phyloP scores from a whole-genome alignment of 2,329 filamentous ascomycete species.

The Chaetomiaceae sp. region DNA sequence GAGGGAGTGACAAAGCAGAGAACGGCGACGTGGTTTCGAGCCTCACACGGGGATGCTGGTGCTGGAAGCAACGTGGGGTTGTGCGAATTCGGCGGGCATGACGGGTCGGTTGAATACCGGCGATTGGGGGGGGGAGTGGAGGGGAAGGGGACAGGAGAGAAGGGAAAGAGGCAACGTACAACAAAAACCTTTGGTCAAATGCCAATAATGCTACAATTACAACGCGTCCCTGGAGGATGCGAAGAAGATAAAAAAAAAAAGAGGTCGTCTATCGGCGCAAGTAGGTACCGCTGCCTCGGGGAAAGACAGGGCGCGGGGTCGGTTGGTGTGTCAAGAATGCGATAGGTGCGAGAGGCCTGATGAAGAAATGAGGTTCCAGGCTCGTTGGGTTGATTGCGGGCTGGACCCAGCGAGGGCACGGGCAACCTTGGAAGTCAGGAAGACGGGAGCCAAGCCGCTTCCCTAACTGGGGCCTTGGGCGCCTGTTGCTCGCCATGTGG shows the following conservation, averaged over 20 bases:
- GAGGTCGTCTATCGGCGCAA: constrained; percentile 11
- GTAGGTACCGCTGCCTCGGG: background rate
- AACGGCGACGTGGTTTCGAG: background rate
- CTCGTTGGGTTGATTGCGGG: no score
- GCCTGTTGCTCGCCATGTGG: no score
- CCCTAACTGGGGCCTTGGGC: no score
- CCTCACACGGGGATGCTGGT: background rate
- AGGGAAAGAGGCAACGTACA: constrained; percentile 18
- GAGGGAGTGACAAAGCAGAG: background rate
- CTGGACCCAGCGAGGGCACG: background rate
- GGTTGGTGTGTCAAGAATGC: background rate
- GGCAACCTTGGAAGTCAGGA: no score
- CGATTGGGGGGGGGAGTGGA: background rate
- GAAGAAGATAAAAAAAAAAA: constrained; percentile 12
- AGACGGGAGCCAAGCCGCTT: no score
- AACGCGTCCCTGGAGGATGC: constrained; percentile 8
- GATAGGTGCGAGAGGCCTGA: constrained; percentile 16
- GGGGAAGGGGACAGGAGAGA: background rate
- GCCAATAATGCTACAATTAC: constrained; percentile 27
- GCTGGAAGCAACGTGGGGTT: background rate
- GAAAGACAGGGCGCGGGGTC: background rate
- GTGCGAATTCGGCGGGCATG: constrained; percentile 1
- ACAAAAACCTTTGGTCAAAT: constrained; percentile 24
- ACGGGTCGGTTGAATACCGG: background rate
- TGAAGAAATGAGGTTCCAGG: constrained; percentile 18